Evolutionary conservation across 495 filamentous ascomycete species (phyloP).

Genomic region (Aspergillus conjunctus): DNA sequence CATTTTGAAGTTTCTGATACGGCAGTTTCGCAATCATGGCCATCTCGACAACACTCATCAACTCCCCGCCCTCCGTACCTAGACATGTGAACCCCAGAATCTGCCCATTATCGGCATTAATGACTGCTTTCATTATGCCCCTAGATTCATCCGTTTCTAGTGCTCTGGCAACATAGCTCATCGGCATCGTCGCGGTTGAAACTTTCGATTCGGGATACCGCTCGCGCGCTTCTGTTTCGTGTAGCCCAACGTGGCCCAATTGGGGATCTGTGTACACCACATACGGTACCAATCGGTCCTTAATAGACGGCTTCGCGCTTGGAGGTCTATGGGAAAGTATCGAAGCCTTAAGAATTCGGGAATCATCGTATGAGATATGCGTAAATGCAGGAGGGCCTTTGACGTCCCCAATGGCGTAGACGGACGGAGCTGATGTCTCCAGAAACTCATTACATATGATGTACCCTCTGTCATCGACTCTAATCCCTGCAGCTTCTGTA

Average conservation of each 20-base stretch:
- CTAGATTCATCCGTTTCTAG: constrained; percentile 53
- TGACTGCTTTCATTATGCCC: constrained; percentile 55
- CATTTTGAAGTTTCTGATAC: constrained; percentile 43
- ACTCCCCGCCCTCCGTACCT: constrained; percentile 54
- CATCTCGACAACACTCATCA: constrained; percentile 55
- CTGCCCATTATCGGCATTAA: constrained; percentile 42
- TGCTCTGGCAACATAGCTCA: constrained; percentile 52
- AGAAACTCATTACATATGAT: constrained; percentile 44
- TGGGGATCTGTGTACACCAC: constrained; percentile 57
- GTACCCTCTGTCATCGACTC: constrained; percentile 37
- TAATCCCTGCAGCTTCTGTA: constrained; percentile 36
- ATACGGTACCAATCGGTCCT: constrained; percentile 47
- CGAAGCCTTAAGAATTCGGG: constrained; percentile 49
- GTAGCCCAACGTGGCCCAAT: constrained; percentile 51
- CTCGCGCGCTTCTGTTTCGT: constrained; percentile 37
- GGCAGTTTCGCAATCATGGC: constrained; percentile 50
- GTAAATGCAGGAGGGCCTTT: constrained; percentile 57
- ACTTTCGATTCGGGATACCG: constrained; percentile 29
- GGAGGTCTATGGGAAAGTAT: neutral
- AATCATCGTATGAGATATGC: constrained; percentile 58
- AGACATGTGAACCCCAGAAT: constrained; percentile 55
- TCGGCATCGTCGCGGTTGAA: constrained; percentile 51
- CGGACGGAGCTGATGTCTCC: constrained; percentile 36
- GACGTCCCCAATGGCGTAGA: constrained; percentile 54
- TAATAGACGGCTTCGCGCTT: constrained; percentile 23